These are phyloP conservation scores for Ceratocystis variospora DNA, from an alignment of 2,329 filamentous ascomycete species.

Conservation along the genomic window DNA sequence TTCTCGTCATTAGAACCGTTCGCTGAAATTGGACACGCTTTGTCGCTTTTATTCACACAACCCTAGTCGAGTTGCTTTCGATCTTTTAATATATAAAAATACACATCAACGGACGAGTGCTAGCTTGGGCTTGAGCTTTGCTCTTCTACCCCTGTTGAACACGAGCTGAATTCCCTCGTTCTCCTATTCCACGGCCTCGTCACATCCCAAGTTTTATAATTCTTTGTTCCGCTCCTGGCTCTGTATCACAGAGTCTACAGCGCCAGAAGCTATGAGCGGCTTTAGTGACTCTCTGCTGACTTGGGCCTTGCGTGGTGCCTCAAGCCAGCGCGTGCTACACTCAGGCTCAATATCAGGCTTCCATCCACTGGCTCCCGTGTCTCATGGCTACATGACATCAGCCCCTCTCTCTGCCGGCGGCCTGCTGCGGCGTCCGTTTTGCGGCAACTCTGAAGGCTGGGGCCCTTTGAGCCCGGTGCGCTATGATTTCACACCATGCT, in stretches of 20 bases:
- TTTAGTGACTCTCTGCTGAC: slow-evolving; percentile 17
- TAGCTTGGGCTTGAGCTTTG: too few relatives aligned
- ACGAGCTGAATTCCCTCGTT: too few relatives aligned
- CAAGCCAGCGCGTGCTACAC: slow-evolving; percentile 36
- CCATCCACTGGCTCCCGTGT: slow-evolving; percentile 36
- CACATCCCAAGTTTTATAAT: neutral
- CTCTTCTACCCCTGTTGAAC: too few relatives aligned
- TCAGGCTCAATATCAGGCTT: slow-evolving; percentile 50
- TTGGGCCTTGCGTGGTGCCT: slow-evolving; percentile 20
- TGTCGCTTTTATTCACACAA: too few relatives aligned
- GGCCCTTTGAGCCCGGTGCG: slow-evolving; percentile 75
- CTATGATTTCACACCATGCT: slow-evolving; percentile 95
- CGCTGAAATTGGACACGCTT: too few relatives aligned
- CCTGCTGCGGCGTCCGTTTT: slow-evolving; percentile 54
- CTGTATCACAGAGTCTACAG: slow-evolving; percentile 2
- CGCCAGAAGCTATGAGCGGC: slow-evolving; percentile 12
- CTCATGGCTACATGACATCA: slow-evolving; percentile 41
- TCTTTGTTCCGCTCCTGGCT: neutral
- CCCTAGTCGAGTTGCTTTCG: too few relatives aligned
- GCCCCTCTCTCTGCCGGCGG: slow-evolving; percentile 25
- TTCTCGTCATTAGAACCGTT: too few relatives aligned
- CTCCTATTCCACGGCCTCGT: neutral
- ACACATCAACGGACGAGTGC: too few relatives aligned
- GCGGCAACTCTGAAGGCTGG: slow-evolving; percentile 86
- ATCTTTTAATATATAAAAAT: too few relatives aligned